phyloP scores from a whole-genome alignment of 495 filamentous ascomycete genomes.

The Chaetomidium leptoderma region DNA sequence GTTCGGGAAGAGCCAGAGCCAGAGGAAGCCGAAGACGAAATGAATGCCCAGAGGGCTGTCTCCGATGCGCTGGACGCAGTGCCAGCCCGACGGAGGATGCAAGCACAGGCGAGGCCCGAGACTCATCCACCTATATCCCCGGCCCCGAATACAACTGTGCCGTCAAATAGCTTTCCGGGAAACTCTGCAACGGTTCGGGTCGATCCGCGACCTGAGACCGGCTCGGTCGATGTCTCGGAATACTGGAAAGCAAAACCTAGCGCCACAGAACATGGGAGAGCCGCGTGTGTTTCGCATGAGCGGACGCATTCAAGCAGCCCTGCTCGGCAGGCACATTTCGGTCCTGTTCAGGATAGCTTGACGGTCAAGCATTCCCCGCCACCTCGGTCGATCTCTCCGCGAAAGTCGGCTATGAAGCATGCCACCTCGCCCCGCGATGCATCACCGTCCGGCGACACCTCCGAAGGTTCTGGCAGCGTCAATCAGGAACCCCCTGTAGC shows the following conservation, averaged over 20 bases:
- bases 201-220: not conserved
- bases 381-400: constrained; percentile 74
- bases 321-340: constrained; percentile 69
- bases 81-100: constrained; percentile 31
- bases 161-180: not conserved
- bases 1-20: constrained; percentile 59
- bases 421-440: constrained; percentile 48
- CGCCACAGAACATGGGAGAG: not conserved
- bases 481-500: constrained; percentile 49
- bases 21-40: constrained; percentile 29
- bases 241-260: not conserved
- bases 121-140: not conserved
- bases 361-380: constrained; percentile 70
- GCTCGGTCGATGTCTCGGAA: constrained; percentile 5
- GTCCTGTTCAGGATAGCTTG: constrained; percentile 48
- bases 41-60: constrained; percentile 17
- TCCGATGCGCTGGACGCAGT: constrained; percentile 33
- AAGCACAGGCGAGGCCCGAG: not conserved
- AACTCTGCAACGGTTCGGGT: not conserved
- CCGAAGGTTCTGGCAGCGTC: constrained; percentile 33
- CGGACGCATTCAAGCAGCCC: constrained; percentile 36
- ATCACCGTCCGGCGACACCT: constrained; percentile 42
- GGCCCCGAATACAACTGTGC: not conserved
- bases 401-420: constrained; percentile 80
- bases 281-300: constrained; percentile 11